Evolutionary conservation across 164 flowering plant genomes (phyloP).

Genomic region (Chimonanthus praecox): DNA sequence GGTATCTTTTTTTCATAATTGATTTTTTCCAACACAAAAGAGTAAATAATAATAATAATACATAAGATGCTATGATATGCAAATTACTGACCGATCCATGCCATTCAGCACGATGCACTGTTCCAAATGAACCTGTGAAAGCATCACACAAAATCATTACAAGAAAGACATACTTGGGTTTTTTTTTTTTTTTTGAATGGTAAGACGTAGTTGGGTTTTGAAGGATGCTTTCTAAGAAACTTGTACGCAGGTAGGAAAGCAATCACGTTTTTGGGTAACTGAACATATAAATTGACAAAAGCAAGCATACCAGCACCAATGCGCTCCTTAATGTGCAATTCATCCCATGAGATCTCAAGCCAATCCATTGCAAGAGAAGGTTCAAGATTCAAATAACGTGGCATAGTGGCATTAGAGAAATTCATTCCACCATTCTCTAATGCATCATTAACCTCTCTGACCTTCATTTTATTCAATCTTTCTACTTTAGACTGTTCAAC

Average conservation of each 20-base stretch:
- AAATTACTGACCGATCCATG: conserved; percentile 88
- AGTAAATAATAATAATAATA: background rate
- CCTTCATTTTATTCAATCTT: conserved; percentile 19
- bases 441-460: conserved; percentile 21
- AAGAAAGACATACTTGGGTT: too few relatives aligned
- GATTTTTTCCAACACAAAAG: background rate
- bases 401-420: conserved; percentile 26
- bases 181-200: too few relatives aligned
- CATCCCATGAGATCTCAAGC: conserved; percentile 98
- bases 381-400: conserved; percentile 72
- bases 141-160: background rate
- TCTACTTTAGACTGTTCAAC: conserved; percentile 25
- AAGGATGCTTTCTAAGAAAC: too few relatives aligned
- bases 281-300: background rate
- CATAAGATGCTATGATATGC: background rate
- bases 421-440: conserved; percentile 15
- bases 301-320: conserved; percentile 79
- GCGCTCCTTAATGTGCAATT: conserved; percentile 80
- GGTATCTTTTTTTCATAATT: background rate
- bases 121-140: conserved; percentile 87
- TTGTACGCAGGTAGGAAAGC: too few relatives aligned
- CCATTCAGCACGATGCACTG: conserved; percentile 99
- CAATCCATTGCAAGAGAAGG: conserved; percentile 98
- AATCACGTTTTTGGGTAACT: background rate
- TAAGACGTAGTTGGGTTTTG: too few relatives aligned